phyloP scores from a whole-genome alignment of 176 grass and related monocot genomes.

The Paspalum notatum region DNA sequence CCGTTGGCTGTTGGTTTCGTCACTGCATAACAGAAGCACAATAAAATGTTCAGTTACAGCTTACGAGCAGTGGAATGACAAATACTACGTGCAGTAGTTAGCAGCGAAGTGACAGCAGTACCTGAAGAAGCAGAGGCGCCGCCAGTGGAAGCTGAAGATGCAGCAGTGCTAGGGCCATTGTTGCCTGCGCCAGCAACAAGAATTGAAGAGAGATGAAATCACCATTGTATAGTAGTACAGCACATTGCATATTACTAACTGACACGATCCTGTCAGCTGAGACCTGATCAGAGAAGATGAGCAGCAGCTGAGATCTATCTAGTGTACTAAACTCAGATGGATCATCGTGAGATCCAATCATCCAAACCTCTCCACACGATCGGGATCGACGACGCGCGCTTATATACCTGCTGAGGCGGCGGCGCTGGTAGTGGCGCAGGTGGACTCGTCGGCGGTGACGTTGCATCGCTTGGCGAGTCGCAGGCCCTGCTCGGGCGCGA shows the following conservation, averaged over 20 bases:
- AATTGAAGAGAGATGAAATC: not conserved
- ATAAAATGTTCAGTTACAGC: not conserved
- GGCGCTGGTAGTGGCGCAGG: slow-evolving; percentile 48
- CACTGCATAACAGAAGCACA: slow-evolving; percentile 1
- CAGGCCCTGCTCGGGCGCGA: slow-evolving; percentile 52
- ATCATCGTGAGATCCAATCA: too few relatives aligned
- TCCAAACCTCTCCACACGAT: not conserved
- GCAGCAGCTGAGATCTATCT: not conserved
- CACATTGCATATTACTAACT: too few relatives aligned
- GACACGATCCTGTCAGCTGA: not conserved
- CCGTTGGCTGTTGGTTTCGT: slow-evolving; percentile 36
- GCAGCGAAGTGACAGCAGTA: not conserved
- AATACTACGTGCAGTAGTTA: not conserved
- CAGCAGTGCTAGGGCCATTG: slow-evolving; percentile 30
- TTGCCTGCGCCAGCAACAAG: slow-evolving; percentile 20
- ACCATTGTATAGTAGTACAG: too few relatives aligned
- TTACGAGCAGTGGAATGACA: too few relatives aligned
- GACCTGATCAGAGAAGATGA: not conserved
- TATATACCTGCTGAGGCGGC: not conserved
- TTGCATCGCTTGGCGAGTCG: slow-evolving; percentile 64
- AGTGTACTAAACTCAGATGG: too few relatives aligned
- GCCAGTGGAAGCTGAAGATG: slow-evolving; percentile 43
- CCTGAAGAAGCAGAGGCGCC: slow-evolving; percentile 36
- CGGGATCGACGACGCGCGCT: not conserved
- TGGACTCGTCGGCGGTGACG: slow-evolving; percentile 50